Evolutionary conservation across 106 monocot genomes (phyloP).

Genomic region (Dioscorea zingiberensis): DNA sequence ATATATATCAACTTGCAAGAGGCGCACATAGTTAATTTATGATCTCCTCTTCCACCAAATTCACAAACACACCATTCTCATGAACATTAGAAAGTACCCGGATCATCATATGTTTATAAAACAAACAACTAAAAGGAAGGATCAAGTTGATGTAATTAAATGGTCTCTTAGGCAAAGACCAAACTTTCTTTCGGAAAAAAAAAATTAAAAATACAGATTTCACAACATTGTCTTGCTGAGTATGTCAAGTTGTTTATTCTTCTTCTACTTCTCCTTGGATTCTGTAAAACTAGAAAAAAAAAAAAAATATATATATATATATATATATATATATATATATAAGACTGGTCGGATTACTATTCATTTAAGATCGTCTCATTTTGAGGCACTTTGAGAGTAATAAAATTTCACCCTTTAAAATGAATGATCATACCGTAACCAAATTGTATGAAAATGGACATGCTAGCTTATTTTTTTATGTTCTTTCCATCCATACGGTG

Average conservation of each 20-base stretch:
- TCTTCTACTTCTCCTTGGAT: neutral
- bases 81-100: neutral
- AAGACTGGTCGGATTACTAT: too few relatives aligned
- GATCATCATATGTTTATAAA: neutral
- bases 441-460: too few relatives aligned
- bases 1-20: too few relatives aligned
- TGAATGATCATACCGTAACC: too few relatives aligned
- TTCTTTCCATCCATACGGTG: too few relatives aligned
- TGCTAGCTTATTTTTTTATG: too few relatives aligned
- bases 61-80: neutral
- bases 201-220: neutral
- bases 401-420: too few relatives aligned
- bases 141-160: neutral
- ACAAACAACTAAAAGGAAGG: neutral
- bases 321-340: too few relatives aligned
- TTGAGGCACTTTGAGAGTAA: too few relatives aligned
- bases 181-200: neutral
- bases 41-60: neutral
- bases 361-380: too few relatives aligned
- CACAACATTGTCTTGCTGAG: neutral
- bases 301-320: too few relatives aligned
- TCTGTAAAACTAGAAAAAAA: neutral
- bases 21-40: too few relatives aligned
- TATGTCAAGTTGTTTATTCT: neutral
- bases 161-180: constrained; percentile 1